These are phyloP conservation scores for Penicillium sp. DNA, from an alignment of 2,329 filamentous ascomycete genomes.

Conservation along the genomic window DNA sequence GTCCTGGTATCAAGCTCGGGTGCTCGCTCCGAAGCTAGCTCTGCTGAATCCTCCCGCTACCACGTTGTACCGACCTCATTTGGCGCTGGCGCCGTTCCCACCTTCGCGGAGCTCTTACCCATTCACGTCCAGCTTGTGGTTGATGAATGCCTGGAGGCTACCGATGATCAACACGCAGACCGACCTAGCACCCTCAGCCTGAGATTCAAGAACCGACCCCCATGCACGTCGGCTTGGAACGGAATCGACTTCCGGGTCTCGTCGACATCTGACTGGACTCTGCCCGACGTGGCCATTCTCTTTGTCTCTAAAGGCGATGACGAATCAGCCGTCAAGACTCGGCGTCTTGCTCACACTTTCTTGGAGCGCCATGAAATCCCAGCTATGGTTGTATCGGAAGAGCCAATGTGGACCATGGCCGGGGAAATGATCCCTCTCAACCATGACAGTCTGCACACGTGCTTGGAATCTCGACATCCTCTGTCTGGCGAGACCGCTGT, in stretches of 20 bases:
- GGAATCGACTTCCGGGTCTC: slow-evolving; percentile 40
- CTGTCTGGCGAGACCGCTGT: slow-evolving; percentile 37
- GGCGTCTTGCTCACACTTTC: slow-evolving; percentile 40
- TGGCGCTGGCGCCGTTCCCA: slow-evolving; percentile 46
- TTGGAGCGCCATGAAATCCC: slow-evolving; percentile 48
- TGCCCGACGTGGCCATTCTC: slow-evolving; percentile 50
- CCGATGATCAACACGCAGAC: slow-evolving; percentile 24
- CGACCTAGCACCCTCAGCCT: slow-evolving; percentile 38
- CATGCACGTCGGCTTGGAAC: slow-evolving; percentile 41
- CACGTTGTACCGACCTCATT: slow-evolving; percentile 53
- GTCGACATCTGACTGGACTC: slow-evolving; percentile 44
- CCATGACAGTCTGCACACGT: slow-evolving; percentile 45
- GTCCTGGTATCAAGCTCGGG: slow-evolving; percentile 46
- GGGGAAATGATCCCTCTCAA: slow-evolving; percentile 41
- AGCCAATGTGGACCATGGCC: slow-evolving; percentile 42
- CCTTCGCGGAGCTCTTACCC: slow-evolving; percentile 52
- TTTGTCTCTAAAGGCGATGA: slow-evolving; percentile 44
- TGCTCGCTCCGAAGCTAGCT: slow-evolving; percentile 35
- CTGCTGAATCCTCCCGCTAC: slow-evolving; percentile 46
- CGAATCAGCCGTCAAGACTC: slow-evolving; percentile 28
- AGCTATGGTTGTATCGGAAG: slow-evolving; percentile 47
- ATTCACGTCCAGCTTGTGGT: slow-evolving; percentile 51
- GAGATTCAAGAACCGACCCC: slow-evolving; percentile 41
- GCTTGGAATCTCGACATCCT: slow-evolving; percentile 42
- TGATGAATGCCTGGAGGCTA: slow-evolving; percentile 47